phyloP scores from a whole-genome alignment of 2,329 filamentous ascomycete species.

The Aspergillus felis region DNA sequence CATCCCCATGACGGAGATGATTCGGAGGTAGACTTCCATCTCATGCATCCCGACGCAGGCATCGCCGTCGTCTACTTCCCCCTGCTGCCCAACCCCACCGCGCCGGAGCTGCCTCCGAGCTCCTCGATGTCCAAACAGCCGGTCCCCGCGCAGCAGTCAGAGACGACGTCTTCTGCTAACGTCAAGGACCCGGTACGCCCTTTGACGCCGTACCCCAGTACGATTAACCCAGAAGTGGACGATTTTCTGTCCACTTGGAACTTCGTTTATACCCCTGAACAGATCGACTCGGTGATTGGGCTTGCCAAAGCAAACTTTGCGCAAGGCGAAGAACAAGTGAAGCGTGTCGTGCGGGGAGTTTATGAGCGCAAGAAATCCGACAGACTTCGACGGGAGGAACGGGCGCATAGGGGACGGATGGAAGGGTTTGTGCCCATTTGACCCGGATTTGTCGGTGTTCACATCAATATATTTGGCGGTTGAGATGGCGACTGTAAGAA shows the following conservation, averaged over 20 bases:
- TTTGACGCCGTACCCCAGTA: constrained; percentile 52
- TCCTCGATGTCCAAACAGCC: constrained; percentile 21
- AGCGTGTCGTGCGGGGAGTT: constrained; percentile 74
- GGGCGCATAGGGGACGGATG: constrained; percentile 21
- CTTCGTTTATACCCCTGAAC: constrained; percentile 87
- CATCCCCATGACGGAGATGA: constrained; percentile 50
- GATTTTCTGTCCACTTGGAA: constrained; percentile 98
- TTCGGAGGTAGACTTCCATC: constrained; percentile 61
- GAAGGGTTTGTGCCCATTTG: constrained; percentile 31
- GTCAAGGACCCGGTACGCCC: constrained; percentile 18
- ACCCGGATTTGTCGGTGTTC: background rate
- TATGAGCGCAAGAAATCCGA: constrained; percentile 83
- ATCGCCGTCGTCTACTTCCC: constrained; percentile 90
- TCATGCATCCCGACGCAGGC: constrained; percentile 74
- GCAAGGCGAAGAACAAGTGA: constrained; percentile 75
- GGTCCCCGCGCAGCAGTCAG: constrained; percentile 19
- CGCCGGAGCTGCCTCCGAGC: constrained; percentile 25
- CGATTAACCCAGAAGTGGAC: constrained; percentile 73
- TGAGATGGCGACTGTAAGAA: background rate
- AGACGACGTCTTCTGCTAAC: constrained; percentile 12
- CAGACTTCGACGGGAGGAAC: constrained; percentile 28
- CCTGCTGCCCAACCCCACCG: constrained; percentile 69
- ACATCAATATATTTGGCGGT: background rate
- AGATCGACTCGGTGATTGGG: constrained; percentile 79
- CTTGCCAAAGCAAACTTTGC: constrained; percentile 83